Base-by-base conservation (phyloP, 495 filamentous ascomycete genomes). In the Staphylotrichum longicolle region DNA sequence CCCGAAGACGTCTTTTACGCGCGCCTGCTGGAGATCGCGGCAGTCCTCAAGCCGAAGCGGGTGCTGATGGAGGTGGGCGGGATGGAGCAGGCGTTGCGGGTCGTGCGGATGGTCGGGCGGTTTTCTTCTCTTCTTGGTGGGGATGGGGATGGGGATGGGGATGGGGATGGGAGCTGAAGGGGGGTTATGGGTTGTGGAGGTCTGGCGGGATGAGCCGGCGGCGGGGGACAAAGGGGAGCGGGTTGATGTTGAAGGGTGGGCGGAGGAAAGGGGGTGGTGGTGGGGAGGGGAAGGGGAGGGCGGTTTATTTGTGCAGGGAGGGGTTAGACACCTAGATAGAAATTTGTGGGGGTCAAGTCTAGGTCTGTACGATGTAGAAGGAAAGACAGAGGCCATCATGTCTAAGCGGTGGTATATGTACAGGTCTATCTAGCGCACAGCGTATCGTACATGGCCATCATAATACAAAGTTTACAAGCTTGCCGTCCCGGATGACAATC, bases 1-100 rank as follows among this genome's bases (percentile, higher is more conserved):
- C 73, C 74, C n/a, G 82, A 80, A 57, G 86, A 88, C 63, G 51
- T 79, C 5, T 89, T 90, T 64, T 90, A 88, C 62, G 77, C 78
- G 1, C 71, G 72, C 12, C 59, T 88, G 5, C 70, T 85, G 0
- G 67, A 74, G 0, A 60, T 83, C 5, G 78, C 77, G 2, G 32
- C 59, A 4, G 5, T 60, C 0, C 59, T 78, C 0, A 46, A 64
- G 7, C 77, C 82, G 5, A 74, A 71, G 51, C 40, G 84, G 14
- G 66, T 82, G 11, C 59, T 86, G 0, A 71, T 88, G 50, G 87
- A 90, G 69, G 82, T 88, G 2, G 85, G 78, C 2, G 83, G 82
- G 34, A 54, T 79, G 41, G 63, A 65, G 15, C 87, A 93, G 72
- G 91, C 88, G 0, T 74, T 77, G 35, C 68, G 80, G 39, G 79